Base-by-base conservation (phyloP, 805 yeast genomes). In the Wickerhamomyces rabaulensis region DNA sequence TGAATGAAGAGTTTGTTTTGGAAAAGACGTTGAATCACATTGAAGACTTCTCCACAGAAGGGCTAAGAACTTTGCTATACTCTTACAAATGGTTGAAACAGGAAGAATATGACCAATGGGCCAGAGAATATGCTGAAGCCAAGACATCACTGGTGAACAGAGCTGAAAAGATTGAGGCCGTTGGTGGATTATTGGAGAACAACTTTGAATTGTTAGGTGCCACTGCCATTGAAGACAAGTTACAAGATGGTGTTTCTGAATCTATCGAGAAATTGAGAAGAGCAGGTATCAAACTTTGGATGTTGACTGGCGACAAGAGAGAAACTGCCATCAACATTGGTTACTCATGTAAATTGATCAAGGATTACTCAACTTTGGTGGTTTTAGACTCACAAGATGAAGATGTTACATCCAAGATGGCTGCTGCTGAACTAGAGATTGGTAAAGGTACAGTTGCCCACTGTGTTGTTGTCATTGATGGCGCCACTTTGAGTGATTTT, bases 251-350 rank as follows among this genome's bases (percentile, higher is more conserved):
- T n/a, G 99, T 94, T 7, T 85, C 97, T 20, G 96, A 91, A 45
- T 79, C 98, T 0, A 91, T 94, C 52, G 97, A 89, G 48, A 90
- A 89, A 59, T 74, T 94, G 42, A 78, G 96, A 56, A 75, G 95
- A 52, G 98, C 99, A 0, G 96, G 96, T 3, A 89, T 94, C 47
- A 88, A 84, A 58, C 68, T 94, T 73, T 94, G 99, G 99, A 94
- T 94, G 97, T 71, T 94, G 41, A 94, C 99, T 0, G 99, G 99
- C 40, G 99, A 94, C 63, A 95, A 95, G 62, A 74, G 97, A 49
- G 99, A 94, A 65, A 94, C 99, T 0, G 99, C 99, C 1, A 90
- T 94, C 50, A 94, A 90, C 60, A 92, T 94, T 65, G 99, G 98
- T 1, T 87, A 91, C 59, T 87, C 99, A 7, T 94, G 99, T 65